These are phyloP conservation scores for Lachancea dasiensis DNA, from an alignment of 805 yeast species.

Conservation along the genomic window DNA sequence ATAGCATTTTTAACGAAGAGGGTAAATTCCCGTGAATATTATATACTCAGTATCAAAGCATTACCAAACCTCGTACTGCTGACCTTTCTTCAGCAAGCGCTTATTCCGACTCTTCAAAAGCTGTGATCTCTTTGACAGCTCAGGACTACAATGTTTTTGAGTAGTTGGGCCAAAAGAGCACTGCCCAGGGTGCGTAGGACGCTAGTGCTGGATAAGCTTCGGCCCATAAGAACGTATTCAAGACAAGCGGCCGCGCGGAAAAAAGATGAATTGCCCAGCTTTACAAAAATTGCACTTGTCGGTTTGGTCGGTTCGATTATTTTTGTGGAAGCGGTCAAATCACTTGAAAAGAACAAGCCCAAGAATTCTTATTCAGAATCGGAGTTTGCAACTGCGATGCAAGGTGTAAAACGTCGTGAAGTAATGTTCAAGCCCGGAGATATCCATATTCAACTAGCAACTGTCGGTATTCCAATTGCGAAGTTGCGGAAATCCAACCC, in stretches of 20 bases:
- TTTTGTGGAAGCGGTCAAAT: constrained; percentile 35
- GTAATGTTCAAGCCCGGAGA: constrained; percentile 39
- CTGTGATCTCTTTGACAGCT: too few relatives aligned
- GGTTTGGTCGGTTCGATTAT: constrained; percentile 43
- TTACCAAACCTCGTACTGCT: background rate
- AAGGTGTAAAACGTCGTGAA: constrained; percentile 47
- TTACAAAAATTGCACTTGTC: constrained; percentile 37
- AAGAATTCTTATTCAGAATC: constrained; percentile 30
- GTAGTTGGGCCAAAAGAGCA: background rate
- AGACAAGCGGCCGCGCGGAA: constrained; percentile 6
- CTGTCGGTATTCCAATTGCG: constrained; percentile 15
- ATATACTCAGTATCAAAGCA: background rate
- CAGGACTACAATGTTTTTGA: background rate
- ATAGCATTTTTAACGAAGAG: constrained; percentile 2
- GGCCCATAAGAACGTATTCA: background rate
- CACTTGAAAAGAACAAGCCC: constrained; percentile 33
- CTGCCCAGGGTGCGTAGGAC: background rate
- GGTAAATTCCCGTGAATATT: background rate
- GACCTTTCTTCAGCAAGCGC: too few relatives aligned
- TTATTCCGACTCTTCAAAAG: too few relatives aligned
- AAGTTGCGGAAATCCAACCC: constrained; percentile 20
- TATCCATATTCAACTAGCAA: constrained; percentile 38
- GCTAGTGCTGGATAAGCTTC: background rate
- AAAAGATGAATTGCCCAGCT: constrained; percentile 32
- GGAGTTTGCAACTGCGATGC: constrained; percentile 40